phyloP scores from a whole-genome alignment of 2,329 filamentous ascomycete genomes.

The Pestalotiopsis sp. region DNA sequence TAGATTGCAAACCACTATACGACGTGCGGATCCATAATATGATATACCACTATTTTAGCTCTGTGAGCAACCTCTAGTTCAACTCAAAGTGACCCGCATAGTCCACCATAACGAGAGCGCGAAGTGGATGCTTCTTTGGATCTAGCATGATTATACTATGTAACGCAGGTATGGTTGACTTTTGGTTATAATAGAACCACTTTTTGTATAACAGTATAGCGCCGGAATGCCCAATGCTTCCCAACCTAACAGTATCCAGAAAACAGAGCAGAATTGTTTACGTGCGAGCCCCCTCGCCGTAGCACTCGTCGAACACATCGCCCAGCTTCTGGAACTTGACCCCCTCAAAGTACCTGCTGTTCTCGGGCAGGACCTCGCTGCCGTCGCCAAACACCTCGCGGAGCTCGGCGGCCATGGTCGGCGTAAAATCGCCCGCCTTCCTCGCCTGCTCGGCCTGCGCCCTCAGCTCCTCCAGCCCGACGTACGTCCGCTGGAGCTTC shows the following conservation, averaged over 20 bases:
- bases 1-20: no score
- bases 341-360: conserved; percentile 9
- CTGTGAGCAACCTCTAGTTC: no score
- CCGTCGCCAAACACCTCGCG: conserved; percentile 12
- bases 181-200: no score
- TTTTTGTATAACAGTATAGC: no score
- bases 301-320: not conserved
- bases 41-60: no score
- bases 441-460: not conserved
- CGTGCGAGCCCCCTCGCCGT: not conserved
- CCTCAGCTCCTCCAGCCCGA: not conserved
- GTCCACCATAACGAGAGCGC: no score
- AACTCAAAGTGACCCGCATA: no score
- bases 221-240: no score
- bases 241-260: not conserved
- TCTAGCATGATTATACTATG: no score
- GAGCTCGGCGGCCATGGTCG: conserved; percentile 8
- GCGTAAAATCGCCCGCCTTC: not conserved
- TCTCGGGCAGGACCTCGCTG: conserved; percentile 7
- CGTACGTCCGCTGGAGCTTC: not conserved
- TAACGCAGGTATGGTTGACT: no score
- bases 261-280: not conserved
- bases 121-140: no score
- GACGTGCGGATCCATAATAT: no score
- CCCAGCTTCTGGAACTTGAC: not conserved